Conservation (phyloP, 1,284 basidiomycete species). For the Trichosporon inkin region DNA sequence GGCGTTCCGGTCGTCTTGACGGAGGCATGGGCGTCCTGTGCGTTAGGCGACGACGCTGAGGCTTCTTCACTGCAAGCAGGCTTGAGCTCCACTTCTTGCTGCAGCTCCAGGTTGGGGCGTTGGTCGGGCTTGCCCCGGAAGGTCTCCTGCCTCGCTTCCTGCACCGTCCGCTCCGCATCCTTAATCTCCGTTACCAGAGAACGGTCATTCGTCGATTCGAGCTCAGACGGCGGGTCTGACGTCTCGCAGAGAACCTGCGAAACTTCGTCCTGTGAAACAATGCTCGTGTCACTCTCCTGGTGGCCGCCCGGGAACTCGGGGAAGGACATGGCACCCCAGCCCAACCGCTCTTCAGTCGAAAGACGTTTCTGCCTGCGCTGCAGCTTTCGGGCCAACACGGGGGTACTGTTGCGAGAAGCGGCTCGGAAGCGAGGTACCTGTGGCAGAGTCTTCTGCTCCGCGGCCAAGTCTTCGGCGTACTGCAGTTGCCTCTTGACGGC, state of each 20-base stretch:
- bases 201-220: not conserved
- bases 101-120: not conserved
- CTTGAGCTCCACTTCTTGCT: not conserved
- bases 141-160: not conserved
- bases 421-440: constrained; percentile 4
- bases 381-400: not conserved
- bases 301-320: constrained; percentile 26
- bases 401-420: not conserved
- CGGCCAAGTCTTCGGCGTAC: constrained; percentile 25
- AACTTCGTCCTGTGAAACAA: constrained; percentile 3
- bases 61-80: not conserved
- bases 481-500: constrained; percentile 36
- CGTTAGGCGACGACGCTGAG: not conserved
- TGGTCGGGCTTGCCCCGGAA: not conserved
- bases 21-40: not conserved
- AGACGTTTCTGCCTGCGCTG: not conserved
- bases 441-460: constrained; percentile 11
- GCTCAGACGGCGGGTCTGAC: not conserved
- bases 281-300: constrained; percentile 2
- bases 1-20: not conserved
- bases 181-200: not conserved
- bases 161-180: not conserved
- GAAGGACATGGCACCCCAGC: constrained; percentile 32
- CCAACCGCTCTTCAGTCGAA: constrained; percentile 15
- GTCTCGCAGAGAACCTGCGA: not conserved